Evolutionary conservation across 73 alveolate species (phyloP), one percentile per base, ranked within the genome.

Genomic region (Tetrahymena thermophila): DNA sequence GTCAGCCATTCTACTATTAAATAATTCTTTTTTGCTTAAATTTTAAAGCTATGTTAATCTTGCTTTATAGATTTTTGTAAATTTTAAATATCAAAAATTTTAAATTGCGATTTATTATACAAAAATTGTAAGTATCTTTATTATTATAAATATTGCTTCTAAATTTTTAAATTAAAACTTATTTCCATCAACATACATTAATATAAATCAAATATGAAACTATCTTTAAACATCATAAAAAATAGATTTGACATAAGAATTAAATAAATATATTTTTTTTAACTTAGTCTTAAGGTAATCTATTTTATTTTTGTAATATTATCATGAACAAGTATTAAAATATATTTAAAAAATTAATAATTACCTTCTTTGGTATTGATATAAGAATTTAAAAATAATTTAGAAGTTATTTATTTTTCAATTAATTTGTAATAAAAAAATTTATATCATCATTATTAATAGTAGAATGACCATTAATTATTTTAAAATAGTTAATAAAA

Each of bases 1-100:
- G 96, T 94, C 96, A 71, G 89, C 89, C 89, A 71, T 71, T 71
- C n/a, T 31, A 23, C 37, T 25, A 71, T 71, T 3, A 57, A 43
- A 43, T 57, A 3, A 28, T n/a, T 71, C 89, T 19, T 71, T 71
- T n/a, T 28, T 71, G 35, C 43, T 71, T 71, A 19, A 17, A 23
- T 71, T 31, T 71, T 21, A 28, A 71, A 71, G 31, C 37, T 71
- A 71, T 71, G 83, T 15, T 21, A 19, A 10, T 19, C 31, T 50
- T 19, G 28, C 83, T 50, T 11, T 50, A 16, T 50, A 11, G 28
- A 50, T 50, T 50, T 50, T 50, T 50, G 83, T 50, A 11, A 50
- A 50, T 14, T 50, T 50, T 50, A 50, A 31, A 71, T 28, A 71
- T n/a, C 40, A 71, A 71, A 71, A 71, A 28, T 71, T 71, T 71